These are phyloP conservation scores for Peniophora sp. DNA, from an alignment of 1,284 basidiomycete species.

Conservation along the genomic window DNA sequence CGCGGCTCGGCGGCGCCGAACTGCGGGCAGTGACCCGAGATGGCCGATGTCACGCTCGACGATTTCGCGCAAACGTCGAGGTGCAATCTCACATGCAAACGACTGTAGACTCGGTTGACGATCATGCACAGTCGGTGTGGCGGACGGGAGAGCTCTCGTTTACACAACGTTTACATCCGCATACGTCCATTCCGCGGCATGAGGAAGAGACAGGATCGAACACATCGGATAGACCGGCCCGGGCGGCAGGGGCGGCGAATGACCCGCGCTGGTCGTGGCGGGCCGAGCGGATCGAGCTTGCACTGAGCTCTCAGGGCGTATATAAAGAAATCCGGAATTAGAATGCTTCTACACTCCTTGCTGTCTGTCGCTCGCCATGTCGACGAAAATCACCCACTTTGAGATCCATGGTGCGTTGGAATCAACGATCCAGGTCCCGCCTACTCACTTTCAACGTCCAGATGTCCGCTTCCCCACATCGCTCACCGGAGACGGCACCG, in stretches of 20 bases:
- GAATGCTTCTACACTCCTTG: not conserved
- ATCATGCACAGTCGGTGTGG: too few relatives aligned
- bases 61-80: too few relatives aligned
- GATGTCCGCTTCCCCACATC: constrained; percentile 83
- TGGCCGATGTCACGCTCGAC: too few relatives aligned
- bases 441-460: constrained; percentile 17
- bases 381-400: constrained; percentile 41
- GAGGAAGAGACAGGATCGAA: too few relatives aligned
- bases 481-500: constrained; percentile 80
- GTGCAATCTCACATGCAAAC: too few relatives aligned
- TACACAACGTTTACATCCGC: too few relatives aligned
- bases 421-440: constrained; percentile 5
- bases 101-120: too few relatives aligned
- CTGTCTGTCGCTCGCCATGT: constrained; percentile 13
- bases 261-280: not conserved
- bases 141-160: too few relatives aligned
- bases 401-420: constrained; percentile 39
- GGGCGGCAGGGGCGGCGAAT: not conserved
- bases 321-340: not conserved
- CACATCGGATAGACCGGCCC: not conserved
- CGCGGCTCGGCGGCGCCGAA: too few relatives aligned
- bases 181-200: too few relatives aligned
- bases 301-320: not conserved
- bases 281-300: not conserved
- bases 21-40: too few relatives aligned